Evolutionary conservation across 495 filamentous ascomycete genomes (phyloP).

Genomic region (Xylaria nigripes): DNA sequence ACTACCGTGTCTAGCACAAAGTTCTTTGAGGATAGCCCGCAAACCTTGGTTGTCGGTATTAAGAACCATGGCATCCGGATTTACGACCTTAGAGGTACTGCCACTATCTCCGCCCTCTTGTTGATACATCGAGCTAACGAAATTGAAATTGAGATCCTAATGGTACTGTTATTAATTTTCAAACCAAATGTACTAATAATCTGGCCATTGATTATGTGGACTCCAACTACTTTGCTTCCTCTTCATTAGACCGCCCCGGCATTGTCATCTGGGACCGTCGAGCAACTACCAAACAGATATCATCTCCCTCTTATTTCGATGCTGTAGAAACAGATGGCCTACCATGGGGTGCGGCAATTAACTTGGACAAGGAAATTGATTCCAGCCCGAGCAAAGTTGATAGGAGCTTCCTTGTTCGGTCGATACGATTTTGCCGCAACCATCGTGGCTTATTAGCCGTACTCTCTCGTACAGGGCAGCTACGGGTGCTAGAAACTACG

Average conservation of each 20-base stretch:
- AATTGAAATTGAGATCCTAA: constrained; percentile 37
- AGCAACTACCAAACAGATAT: constrained; percentile 43
- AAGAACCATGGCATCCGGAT: constrained; percentile 81
- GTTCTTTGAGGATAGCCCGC: constrained; percentile 80
- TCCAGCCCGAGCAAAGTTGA: constrained; percentile 39
- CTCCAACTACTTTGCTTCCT: constrained; percentile 90
- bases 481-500: constrained; percentile 63
- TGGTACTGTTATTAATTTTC: constrained; percentile 49
- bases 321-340: constrained; percentile 41
- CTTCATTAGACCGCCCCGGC: constrained; percentile 57
- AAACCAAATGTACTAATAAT: constrained; percentile 82
- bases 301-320: constrained; percentile 38
- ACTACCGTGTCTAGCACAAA: constrained; percentile 84
- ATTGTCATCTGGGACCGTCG: constrained; percentile 89
- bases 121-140: constrained; percentile 4
- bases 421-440: constrained; percentile 69
- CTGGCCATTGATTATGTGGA: constrained; percentile 83
- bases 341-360: constrained; percentile 54
- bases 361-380: constrained; percentile 56
- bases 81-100: constrained; percentile 77
- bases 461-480: constrained; percentile 67
- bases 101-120: neutral
- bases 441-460: constrained; percentile 66
- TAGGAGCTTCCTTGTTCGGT: constrained; percentile 56
- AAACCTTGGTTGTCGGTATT: constrained; percentile 73